These are phyloP conservation scores for Diplodia intermedia DNA, from an alignment of 2,329 filamentous ascomycete species.

Conservation along the genomic window DNA sequence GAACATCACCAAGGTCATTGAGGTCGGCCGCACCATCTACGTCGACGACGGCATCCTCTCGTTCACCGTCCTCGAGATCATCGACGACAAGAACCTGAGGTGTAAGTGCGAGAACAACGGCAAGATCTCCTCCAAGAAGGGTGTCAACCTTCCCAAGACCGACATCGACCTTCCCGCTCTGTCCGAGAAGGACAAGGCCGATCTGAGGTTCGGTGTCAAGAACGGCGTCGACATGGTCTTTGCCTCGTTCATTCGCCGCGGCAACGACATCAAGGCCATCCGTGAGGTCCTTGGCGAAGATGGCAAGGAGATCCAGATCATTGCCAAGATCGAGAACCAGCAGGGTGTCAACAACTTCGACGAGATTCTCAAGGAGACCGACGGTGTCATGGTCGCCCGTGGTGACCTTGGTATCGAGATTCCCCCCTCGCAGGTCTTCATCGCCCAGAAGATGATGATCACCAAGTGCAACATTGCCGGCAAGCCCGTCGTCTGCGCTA, in stretches of 20 bases:
- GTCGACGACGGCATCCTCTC: conserved; percentile 98
- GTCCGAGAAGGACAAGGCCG: conserved; percentile 96
- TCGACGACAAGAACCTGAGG: conserved; percentile 87
- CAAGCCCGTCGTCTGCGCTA: conserved; percentile 98
- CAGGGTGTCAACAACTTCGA: conserved; percentile 99
- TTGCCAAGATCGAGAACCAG: conserved; percentile 99
- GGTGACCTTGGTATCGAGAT: conserved; percentile 99
- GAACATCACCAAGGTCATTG: conserved; percentile 99
- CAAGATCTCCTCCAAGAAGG: conserved; percentile 98
- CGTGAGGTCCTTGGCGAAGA: conserved; percentile 88
- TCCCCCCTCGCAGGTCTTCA: conserved; percentile 96
- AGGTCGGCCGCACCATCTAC: conserved; percentile 90
- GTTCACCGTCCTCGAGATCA: conserved; percentile 88
- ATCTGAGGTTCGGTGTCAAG: conserved; percentile 95
- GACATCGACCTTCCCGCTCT: conserved; percentile 97
- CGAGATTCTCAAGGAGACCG: conserved; percentile 93
- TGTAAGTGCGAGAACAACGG: conserved; percentile 94
- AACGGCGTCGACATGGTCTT: conserved; percentile 99
- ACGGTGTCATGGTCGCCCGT: conserved; percentile 99
- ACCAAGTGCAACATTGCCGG: conserved; percentile 99
- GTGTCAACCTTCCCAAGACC: conserved; percentile 98
- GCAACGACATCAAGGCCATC: conserved; percentile 91
- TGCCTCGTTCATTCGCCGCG: conserved; percentile 95
- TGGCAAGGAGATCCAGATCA: conserved; percentile 97
- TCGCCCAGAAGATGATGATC: conserved; percentile 99